Percentiles rank a stretch among this genome's conserved stretches.
phyloP scores from a whole-genome alignment of 148 eudicot species.

The Dysphania ambrosioides region DNA sequence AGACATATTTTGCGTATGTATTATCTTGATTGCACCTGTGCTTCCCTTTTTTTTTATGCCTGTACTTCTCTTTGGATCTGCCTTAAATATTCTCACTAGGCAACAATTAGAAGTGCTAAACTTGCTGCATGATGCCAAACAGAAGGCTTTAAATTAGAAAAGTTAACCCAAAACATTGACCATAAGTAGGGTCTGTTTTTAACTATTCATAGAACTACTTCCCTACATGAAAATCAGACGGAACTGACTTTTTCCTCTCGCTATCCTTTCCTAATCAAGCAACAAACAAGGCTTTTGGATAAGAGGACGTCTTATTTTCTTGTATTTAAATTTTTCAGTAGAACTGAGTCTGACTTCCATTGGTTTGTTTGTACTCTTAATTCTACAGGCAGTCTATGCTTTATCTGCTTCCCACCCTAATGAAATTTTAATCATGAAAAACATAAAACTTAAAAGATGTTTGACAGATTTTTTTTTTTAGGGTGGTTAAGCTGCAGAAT shows the following conservation, averaged over 20 bases:
- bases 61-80: background rate
- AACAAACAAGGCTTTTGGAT: too few species aligned
- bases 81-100: background rate
- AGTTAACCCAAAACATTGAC: background rate
- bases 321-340: too few species aligned
- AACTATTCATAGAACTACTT: background rate
- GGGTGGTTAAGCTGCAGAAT: too few species aligned
- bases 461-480: background rate
- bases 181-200: background rate
- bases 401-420: too few species aligned
- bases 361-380: too few species aligned
- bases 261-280: background rate
- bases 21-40: constrained; percentile 9
- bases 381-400: background rate
- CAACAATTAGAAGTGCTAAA: background rate
- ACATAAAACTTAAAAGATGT: background rate
- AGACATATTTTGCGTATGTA: constrained; percentile 91
- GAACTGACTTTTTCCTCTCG: background rate
- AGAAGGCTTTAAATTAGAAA: background rate
- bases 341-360: too few species aligned
- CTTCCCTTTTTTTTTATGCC: background rate
- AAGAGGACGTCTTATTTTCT: too few species aligned
- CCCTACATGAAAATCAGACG: background rate
- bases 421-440: too few species aligned
- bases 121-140: background rate